phyloP scores from a whole-genome alignment of 164 flowering plant genomes.

The Vitis rupestris region DNA sequence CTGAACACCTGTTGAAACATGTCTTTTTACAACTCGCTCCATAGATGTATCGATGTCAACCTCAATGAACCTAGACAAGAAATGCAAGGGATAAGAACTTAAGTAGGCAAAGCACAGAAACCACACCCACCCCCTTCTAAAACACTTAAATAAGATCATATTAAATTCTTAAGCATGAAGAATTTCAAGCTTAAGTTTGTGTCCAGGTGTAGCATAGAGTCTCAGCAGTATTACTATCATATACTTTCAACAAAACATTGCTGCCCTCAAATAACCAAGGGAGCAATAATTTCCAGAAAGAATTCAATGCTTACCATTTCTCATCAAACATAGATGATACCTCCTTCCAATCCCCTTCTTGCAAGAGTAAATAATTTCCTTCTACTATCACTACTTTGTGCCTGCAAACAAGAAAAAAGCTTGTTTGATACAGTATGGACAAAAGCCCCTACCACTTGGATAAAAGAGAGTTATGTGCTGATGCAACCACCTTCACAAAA shows the following conservation, averaged over 20 bases:
- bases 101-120: not conserved
- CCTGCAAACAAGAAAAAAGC: constrained; percentile 41
- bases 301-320: constrained; percentile 63
- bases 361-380: constrained; percentile 87
- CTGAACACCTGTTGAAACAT: constrained; percentile 61
- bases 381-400: constrained; percentile 91
- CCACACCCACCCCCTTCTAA: too few species aligned
- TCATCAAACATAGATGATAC: constrained; percentile 69
- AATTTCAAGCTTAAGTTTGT: too few species aligned
- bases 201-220: too few species aligned
- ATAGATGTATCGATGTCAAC: constrained; percentile 75
- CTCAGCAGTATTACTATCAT: too few species aligned
- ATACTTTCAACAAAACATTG: too few species aligned
- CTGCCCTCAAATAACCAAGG: too few species aligned
- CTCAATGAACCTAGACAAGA: constrained; percentile 72
- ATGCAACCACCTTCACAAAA: not conserved
- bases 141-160: too few species aligned
- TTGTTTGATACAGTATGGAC: not conserved
- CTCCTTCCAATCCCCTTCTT: constrained; percentile 85
- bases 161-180: too few species aligned
- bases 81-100: not conserved
- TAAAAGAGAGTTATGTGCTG: not conserved
- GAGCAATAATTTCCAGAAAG: not conserved
- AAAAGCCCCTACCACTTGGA: not conserved
- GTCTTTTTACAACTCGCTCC: constrained; percentile 75